Evolutionary conservation across 1,284 basidiomycete genomes (phyloP).

Genomic region (Coniferiporia sulphurascens): DNA sequence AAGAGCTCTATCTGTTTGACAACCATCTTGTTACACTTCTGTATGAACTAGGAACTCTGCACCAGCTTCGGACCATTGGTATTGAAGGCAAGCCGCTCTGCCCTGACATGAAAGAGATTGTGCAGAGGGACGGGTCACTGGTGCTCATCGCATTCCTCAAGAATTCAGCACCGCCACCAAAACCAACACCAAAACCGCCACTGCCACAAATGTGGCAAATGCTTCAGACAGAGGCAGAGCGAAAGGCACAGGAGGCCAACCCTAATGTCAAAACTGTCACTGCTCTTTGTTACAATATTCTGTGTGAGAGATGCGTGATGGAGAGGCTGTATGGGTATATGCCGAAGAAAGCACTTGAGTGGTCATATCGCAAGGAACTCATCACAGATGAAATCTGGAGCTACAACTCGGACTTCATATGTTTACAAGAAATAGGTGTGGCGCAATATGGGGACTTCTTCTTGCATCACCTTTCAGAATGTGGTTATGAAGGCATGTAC

Average conservation of each 20-base stretch:
- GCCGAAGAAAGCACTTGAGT: constrained; percentile 91
- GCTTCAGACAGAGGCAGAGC: constrained; percentile 64
- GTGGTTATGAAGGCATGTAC: constrained; percentile 89
- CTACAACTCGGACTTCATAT: constrained; percentile 87
- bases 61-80: constrained; percentile 91
- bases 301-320: constrained; percentile 89
- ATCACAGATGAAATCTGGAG: constrained; percentile 85
- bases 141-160: constrained; percentile 86
- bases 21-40: constrained; percentile 87
- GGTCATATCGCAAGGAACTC: constrained; percentile 92
- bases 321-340: constrained; percentile 94
- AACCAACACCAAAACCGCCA: constrained; percentile 76
- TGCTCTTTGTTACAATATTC: too few relatives aligned
- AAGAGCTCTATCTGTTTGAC: constrained; percentile 94
- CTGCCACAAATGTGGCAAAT: constrained; percentile 82
- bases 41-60: constrained; percentile 83
- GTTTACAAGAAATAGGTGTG: constrained; percentile 92
- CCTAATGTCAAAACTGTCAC: too few relatives aligned
- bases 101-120: constrained; percentile 66
- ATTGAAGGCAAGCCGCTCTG: constrained; percentile 96
- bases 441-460: too few relatives aligned
- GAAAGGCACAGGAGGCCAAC: constrained; percentile 47
- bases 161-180: constrained; percentile 83
- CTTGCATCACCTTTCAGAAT: constrained; percentile 67
- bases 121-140: constrained; percentile 91